phyloP scores from a whole-genome alignment of 495 filamentous ascomycete genomes.

The Pseudotulostoma volvatum region DNA sequence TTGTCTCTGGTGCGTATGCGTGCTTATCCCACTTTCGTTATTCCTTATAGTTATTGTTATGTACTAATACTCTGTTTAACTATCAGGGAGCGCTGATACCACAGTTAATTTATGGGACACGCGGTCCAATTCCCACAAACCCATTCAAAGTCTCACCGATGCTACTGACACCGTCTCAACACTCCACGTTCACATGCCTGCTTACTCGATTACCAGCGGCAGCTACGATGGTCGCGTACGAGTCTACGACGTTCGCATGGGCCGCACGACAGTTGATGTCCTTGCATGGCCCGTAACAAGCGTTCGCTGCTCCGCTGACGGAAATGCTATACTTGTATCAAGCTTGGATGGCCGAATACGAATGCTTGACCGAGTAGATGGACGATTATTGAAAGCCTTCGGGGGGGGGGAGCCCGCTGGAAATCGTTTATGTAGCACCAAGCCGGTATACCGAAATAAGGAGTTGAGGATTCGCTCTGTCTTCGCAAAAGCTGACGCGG shows the following conservation, averaged over 20 bases:
- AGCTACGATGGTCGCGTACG: conserved; percentile 79
- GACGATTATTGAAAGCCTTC: conserved; percentile 59
- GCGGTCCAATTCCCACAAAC: conserved; percentile 41
- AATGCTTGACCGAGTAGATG: conserved; percentile 64
- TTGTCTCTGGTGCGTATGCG: conserved; percentile 41
- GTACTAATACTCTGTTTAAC: not conserved
- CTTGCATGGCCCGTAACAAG: conserved; percentile 43
- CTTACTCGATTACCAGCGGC: conserved; percentile 35
- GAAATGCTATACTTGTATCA: conserved; percentile 56
- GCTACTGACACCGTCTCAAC: conserved; percentile 59
- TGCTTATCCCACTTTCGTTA: not conserved
- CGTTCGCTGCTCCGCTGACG: conserved; percentile 50
- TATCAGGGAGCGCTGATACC: conserved; percentile 55
- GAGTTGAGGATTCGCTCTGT: conserved; percentile 57
- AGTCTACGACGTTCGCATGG: conserved; percentile 78
- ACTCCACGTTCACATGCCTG: conserved; percentile 33
- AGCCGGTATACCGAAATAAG: conserved; percentile 37
- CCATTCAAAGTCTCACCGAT: conserved; percentile 64
- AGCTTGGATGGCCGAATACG: conserved; percentile 61
- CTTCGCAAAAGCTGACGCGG: conserved; percentile 56
- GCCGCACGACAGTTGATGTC: conserved; percentile 55
- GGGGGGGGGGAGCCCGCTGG: conserved; percentile 23
- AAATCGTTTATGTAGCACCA: not conserved
- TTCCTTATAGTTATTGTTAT: not conserved
- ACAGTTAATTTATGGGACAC: conserved; percentile 79